Conservation (phyloP, 1,284 basidiomycete genomes). For the Naganishia sp. region DNA sequence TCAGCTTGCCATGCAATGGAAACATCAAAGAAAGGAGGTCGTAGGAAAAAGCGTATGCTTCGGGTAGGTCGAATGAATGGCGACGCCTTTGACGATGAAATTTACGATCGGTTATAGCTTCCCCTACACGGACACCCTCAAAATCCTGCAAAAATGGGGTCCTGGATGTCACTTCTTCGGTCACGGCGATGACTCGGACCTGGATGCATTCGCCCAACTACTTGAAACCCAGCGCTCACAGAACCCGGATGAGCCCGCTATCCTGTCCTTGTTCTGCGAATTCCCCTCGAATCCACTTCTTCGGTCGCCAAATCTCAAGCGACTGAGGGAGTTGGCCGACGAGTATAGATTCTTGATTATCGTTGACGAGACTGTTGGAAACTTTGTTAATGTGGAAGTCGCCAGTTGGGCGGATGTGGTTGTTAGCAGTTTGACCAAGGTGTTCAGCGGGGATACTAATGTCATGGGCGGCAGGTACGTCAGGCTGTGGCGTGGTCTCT, state of each 20-base stretch:
- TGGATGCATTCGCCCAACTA: constrained; percentile 70
- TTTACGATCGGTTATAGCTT: constrained; percentile 63
- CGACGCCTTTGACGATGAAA: neutral
- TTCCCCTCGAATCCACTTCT: constrained; percentile 94
- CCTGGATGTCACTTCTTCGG: constrained; percentile 91
- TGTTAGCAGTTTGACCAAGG: constrained; percentile 90
- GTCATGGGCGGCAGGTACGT: constrained; percentile 93
- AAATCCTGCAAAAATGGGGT: constrained; percentile 95
- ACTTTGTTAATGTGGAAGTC: constrained; percentile 93
- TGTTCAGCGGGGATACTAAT: constrained; percentile 93
- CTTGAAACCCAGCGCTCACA: constrained; percentile 58
- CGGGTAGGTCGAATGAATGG: constrained; percentile 62
- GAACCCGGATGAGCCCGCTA: constrained; percentile 42
- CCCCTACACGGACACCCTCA: constrained; percentile 96
- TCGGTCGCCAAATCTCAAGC: constrained; percentile 75
- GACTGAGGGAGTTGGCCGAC: constrained; percentile 79
- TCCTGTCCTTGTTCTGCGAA: constrained; percentile 66
- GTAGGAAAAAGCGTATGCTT: constrained; percentile 86
- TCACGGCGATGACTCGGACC: constrained; percentile 72
- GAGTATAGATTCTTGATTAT: constrained; percentile 85
- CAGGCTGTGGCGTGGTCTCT: neutral
- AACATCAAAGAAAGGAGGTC: constrained; percentile 44
- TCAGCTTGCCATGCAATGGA: constrained; percentile 64
- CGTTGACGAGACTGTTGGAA: constrained; percentile 94
- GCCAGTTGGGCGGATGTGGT: constrained; percentile 87